Base-by-base conservation (phyloP, 192 early-diverging fungal genomes). In the Glomus cerebriforme region DNA sequence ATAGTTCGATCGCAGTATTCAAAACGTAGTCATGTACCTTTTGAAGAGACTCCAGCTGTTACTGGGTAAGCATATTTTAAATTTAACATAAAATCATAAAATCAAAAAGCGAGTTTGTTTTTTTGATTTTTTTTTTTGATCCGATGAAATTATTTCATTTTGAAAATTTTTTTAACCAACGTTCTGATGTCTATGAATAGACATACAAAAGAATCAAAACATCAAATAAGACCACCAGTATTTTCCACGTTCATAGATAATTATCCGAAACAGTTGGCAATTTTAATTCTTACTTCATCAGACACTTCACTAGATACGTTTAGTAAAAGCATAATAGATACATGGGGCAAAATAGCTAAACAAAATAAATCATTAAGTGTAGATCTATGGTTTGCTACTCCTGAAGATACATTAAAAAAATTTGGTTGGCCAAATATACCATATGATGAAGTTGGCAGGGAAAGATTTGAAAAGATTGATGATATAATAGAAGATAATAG, bases 351-450 rank as follows among this genome's bases (percentile, higher is more conserved):
- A 58, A n/a, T 73, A 31, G 72, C 72, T 7, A 73, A 32, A 31
- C 26, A 49, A 32, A 54, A 73, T 34, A 73, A 73, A 59, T 58
- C 72, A 32, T 59, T 73, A 49, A 73, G 72, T 59, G 72, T 73
- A 58, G 72, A 73, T 59, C 17, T 73, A 31, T 73, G 72, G 72
- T 73, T 73, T 59, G 72, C 49, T 13, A 58, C 72, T 19, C 9
- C 72, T 0, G 45, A 73, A 58, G 72, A 73, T 34, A 73, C 72
- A 29, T 35, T 73, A 32, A 49, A 29, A 32, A 73, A 49, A 58
- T 73, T 73, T 54, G 72, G 72, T 29, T 73, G 72, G 72, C 72
- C 72, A 12, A 73, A 73, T 59, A 29, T 73, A 58, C 72, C 72
- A 17, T 43, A 39, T 26, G 24, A 37, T 37, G 69, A 37, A 45